Conservation (phyloP, 768 basidiomycete genomes). For the Collybia nuda region DNA sequence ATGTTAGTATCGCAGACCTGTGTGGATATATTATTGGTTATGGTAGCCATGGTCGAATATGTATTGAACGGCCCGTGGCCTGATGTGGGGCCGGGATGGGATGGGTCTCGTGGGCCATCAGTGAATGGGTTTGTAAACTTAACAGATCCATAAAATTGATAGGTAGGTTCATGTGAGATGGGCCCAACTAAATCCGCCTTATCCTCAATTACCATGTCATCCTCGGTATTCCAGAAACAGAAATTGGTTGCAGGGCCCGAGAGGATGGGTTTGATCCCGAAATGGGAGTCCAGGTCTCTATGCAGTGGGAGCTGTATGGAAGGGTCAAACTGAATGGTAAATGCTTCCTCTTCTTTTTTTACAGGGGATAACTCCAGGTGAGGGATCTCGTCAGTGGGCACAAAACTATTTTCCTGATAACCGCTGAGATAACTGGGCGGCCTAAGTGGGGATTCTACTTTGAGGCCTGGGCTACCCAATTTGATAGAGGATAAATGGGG, state of each 20-base stretch:
- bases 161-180: no score
- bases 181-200: background rate
- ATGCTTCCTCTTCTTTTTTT: constrained; percentile 15
- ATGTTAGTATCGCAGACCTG: constrained; percentile 6
- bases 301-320: constrained; percentile 8
- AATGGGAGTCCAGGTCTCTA: constrained; percentile 13
- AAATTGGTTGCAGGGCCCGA: background rate
- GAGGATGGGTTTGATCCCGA: constrained; percentile 7
- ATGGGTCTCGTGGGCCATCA: no score
- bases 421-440: background rate
- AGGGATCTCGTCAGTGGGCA: constrained; percentile 35
- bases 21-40: background rate
- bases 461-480: background rate
- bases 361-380: constrained; percentile 25
- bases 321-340: constrained; percentile 1
- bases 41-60: background rate
- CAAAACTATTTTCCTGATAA: constrained; percentile 20
- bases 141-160: background rate
- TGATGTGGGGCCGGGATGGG: no score
- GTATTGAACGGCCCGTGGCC: no score
- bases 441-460: background rate
- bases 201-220: background rate
- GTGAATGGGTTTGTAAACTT: constrained; percentile 2
- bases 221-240: constrained; percentile 4
- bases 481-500: background rate